A percentile compares a stretch with the other conserved stretches of the same genome.
Conservation (phyloP, 2,329 filamentous ascomycete genomes). For the Aspergillus sp. region DNA sequence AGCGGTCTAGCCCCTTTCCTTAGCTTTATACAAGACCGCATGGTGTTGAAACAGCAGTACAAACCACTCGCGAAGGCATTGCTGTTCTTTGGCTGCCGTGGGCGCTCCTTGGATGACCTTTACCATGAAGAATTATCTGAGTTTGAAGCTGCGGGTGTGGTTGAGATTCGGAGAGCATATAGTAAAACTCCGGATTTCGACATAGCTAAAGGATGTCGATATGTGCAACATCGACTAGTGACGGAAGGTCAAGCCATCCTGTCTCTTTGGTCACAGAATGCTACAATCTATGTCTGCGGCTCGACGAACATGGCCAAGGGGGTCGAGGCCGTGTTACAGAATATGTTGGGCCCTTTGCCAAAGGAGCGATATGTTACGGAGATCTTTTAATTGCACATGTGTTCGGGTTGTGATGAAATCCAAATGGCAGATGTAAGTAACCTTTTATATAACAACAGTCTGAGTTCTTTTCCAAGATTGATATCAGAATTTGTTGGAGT, state of each 20-base stretch:
- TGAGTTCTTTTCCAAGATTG: too few relatives aligned
- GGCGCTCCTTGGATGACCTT: constrained; percentile 48
- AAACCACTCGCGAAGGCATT: constrained; percentile 32
- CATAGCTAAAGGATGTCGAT: constrained; percentile 50
- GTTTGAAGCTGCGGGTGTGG: neutral
- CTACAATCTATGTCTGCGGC: constrained; percentile 67
- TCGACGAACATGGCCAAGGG: neutral
- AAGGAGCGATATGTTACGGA: too few relatives aligned
- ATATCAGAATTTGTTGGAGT: too few relatives aligned
- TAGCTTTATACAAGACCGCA: constrained; percentile 63
- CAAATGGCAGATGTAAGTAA: too few relatives aligned
- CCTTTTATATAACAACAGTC: too few relatives aligned
- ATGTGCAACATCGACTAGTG: constrained; percentile 55
- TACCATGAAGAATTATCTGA: neutral
- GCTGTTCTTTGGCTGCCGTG: constrained; percentile 48
- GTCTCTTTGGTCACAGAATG: constrained; percentile 50
- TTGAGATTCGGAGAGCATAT: constrained; percentile 60
- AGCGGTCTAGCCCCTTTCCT: constrained; percentile 64
- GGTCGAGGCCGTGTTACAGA: neutral
- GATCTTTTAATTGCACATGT: too few relatives aligned
- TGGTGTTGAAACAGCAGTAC: constrained; percentile 34
- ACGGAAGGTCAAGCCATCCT: constrained; percentile 48
- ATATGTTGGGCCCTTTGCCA: too few relatives aligned
- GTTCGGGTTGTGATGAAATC: too few relatives aligned
- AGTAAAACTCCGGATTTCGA: constrained; percentile 48